Percentiles rank a stretch among this genome's conserved stretches.
phyloP scores from a whole-genome alignment of 176 grass and related monocot genomes.

The Sorghum bicolor region Sorghum_bicolor_NCBIv3 NC_012874.2:65773001-65773500 shows the following conservation, averaged over 20 bases:
- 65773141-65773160: not conserved
- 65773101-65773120: not conserved
- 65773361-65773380: not conserved
- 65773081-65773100: not conserved
- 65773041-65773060: not conserved
- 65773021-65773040: not conserved
- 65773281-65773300: not conserved
- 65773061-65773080: not conserved
- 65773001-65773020: not conserved
- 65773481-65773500: constrained; percentile 2
- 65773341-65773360: not conserved
- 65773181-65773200: not conserved
- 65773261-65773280: not conserved
- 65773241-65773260: not conserved
- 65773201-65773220: not conserved
- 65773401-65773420: not conserved
- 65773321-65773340: not conserved
- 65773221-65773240: not conserved
- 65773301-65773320: not conserved
- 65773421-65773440: not conserved
- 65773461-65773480: not conserved
- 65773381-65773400: constrained; percentile 1
- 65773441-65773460: not conserved
- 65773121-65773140: not conserved
- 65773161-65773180: not conserved